These are phyloP conservation scores for Gossypium rotundifolium DNA, from an alignment of 345 rosid species.

Conservation along the genomic window DNA sequence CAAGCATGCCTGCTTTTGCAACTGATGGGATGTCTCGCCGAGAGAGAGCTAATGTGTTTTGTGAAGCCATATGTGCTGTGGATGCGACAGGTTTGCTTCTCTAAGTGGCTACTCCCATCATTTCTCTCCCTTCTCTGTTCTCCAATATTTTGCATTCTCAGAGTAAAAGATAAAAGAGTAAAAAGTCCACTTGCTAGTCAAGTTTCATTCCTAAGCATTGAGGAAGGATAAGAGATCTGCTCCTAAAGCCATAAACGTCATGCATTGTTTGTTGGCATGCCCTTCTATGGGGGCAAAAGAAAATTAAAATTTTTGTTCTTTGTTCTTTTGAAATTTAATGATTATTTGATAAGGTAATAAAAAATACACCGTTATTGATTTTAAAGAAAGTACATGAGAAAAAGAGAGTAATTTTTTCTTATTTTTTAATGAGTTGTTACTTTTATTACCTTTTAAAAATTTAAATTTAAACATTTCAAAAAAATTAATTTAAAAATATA, in stretches of 20 bases:
- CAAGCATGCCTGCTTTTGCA: slow-evolving; percentile 53
- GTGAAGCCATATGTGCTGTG: slow-evolving; percentile 92
- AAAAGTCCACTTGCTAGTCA: neutral
- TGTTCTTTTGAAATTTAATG: no score
- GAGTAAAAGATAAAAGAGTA: neutral
- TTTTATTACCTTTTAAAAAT: no score
- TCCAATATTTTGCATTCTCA: neutral
- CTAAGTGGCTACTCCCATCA: neutral
- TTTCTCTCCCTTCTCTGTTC: neutral
- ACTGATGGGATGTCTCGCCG: slow-evolving; percentile 63
- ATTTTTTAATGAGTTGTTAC: no score
- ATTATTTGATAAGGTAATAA: no score
- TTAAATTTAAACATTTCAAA: no score
- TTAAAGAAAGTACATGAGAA: no score
- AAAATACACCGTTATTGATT: no score
- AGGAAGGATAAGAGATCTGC: neutral
- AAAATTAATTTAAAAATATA: no score
- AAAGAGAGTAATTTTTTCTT: no score
- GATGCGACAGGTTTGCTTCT: slow-evolving; percentile 80
- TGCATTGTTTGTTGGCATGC: neutral
- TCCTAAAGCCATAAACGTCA: neutral
- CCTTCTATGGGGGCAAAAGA: neutral
- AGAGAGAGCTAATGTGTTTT: slow-evolving; percentile 81
- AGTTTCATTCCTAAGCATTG: neutral
- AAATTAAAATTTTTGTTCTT: neutral